Base-by-base conservation (phyloP, 352 stramenopile species). In the Discostella stelligera region DNA sequence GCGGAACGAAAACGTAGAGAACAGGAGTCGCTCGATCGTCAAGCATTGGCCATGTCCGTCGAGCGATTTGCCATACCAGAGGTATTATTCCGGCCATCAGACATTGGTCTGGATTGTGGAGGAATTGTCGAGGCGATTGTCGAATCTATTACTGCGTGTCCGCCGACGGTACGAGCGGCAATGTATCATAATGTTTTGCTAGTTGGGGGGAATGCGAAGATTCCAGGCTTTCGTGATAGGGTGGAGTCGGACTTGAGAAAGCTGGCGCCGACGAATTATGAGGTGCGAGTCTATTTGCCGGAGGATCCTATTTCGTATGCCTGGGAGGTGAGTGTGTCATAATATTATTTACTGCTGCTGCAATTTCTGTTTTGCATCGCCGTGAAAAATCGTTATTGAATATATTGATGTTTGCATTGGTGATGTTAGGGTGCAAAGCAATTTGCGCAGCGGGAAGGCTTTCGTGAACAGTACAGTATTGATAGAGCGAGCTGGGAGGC, bases 41-140 rank as follows among this genome's bases (percentile, higher is more conserved):
- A 92, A 78, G 74, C 83, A n/a, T 37, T 92, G 18, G 41, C 65
- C 14, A 41, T 92, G 20, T 90, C 84, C 11, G 78, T 90, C 9
- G 87, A 92, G 75, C 70, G 87, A 21, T 92, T 92, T 79, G 62
- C 79, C 14, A 74, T 90, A 46, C 87, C 86, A 0, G 95, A 98
- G 74, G 86, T 97, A 10, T 77, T 98, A 23, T 98, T 98, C 75
- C 89, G 94, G 71, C 95, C 95, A 25, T 96, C 92, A 0, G 95
- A 98, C 76, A 95, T 96, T 75, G 94, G 93, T 10, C 82, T 98
- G 50, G 68, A 80, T 50, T 64, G 65, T 20, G 90, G 91, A 21
- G 94, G 94, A 20, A 74, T 98, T 39, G 88, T 91, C 1, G 90
- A 96, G 32, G 87, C 89, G 6, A 95, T 98, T 80, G 84, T 95